phyloP scores from a whole-genome alignment of 2,329 filamentous ascomycete genomes.

The Phialemoniopsis sp. region DNA sequence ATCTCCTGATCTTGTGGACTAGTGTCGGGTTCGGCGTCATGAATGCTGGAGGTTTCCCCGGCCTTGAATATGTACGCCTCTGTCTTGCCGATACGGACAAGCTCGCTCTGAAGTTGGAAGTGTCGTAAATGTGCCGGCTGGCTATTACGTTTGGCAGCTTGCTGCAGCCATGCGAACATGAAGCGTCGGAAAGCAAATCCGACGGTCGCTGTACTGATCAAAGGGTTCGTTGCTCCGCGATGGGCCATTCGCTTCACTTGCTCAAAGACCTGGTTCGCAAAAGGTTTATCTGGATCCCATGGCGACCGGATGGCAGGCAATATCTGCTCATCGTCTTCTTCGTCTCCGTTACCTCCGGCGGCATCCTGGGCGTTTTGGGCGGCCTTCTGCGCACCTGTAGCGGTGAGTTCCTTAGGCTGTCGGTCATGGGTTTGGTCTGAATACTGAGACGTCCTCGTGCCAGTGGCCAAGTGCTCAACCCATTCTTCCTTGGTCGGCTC shows the following conservation, averaged over 20 bases:
- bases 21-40: background rate
- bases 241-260: constrained; percentile 22
- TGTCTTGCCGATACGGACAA: constrained; percentile 32
- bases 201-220: constrained; percentile 27
- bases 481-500: constrained; percentile 54
- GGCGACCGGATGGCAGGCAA: constrained; percentile 6
- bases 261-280: constrained; percentile 28
- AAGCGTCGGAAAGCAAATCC: constrained; percentile 29
- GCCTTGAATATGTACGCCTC: constrained; percentile 35
- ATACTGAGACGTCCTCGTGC: constrained; percentile 26
- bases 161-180: constrained; percentile 23
- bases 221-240: constrained; percentile 26
- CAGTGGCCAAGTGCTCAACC: constrained; percentile 49
- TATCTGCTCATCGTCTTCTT: constrained; percentile 9
- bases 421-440: constrained; percentile 17
- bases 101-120: constrained; percentile 30
- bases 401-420: constrained; percentile 8
- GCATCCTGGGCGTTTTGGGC: constrained; percentile 4
- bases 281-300: constrained; percentile 27
- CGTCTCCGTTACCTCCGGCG: constrained; percentile 7
- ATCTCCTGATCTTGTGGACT: background rate
- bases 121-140: constrained; percentile 34
- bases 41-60: too few relatives aligned
- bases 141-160: constrained; percentile 22
- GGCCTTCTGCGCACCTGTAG: constrained; percentile 5